Percentiles rank a stretch among this genome's conserved stretches.
These are phyloP conservation scores for Polygonum maritimum DNA, from an alignment of 148 eudicot species.

Conservation along the genomic window DNA sequence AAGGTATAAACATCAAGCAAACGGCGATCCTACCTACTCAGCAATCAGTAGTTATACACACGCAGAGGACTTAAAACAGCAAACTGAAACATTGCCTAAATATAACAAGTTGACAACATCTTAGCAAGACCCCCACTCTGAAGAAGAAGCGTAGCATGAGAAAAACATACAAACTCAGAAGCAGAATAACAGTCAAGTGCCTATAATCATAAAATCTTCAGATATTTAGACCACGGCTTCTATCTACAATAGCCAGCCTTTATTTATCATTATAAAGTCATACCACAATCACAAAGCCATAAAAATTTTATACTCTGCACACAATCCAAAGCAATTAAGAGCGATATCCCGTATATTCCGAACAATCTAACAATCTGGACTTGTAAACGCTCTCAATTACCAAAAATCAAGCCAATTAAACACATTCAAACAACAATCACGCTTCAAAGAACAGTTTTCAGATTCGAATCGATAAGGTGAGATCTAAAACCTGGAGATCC, in stretches of 20 bases:
- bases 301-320: background rate
- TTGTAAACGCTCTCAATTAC: too few relatives aligned
- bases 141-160: background rate
- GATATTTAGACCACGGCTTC: background rate
- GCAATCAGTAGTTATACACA: background rate
- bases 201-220: background rate
- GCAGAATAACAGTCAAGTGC: background rate
- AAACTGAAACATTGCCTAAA: background rate
- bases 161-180: background rate
- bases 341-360: background rate
- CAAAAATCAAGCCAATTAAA: background rate
- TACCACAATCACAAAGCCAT: background rate
- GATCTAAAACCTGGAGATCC: constrained; percentile 57
- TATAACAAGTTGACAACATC: background rate
- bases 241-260: background rate
- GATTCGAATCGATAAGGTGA: background rate
- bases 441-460: background rate
- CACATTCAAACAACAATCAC: background rate
- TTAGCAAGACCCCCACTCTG: background rate
- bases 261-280: background rate
- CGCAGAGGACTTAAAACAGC: background rate
- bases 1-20: background rate
- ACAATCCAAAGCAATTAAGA: background rate
- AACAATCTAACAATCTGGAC: background rate
- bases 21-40: background rate